A percentile compares a stretch with the other conserved stretches of the same genome.
Evolutionary conservation across 768 basidiomycete genomes (phyloP).

Genomic region (Fomitopsis pulvina): DNA sequence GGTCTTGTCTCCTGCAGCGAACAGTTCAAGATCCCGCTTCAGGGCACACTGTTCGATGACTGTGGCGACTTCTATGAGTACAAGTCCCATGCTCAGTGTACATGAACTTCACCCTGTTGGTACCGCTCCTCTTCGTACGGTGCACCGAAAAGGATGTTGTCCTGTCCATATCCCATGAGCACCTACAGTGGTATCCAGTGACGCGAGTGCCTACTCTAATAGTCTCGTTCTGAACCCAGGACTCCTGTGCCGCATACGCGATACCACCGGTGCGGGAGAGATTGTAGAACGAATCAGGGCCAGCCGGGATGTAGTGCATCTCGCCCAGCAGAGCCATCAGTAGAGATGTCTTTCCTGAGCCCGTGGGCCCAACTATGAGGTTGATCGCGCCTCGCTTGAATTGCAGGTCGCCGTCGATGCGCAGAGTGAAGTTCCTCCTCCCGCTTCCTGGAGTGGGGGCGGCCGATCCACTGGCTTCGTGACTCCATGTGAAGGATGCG

Average conservation of each 20-base stretch:
- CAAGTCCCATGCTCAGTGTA: background rate
- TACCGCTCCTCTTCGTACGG: conserved; percentile 41
- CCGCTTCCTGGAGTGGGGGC: conserved; percentile 23
- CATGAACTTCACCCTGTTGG: conserved; percentile 26
- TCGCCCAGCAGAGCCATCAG: conserved; percentile 54
- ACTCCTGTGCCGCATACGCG: conserved; percentile 42
- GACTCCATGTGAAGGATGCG: conserved; percentile 15
- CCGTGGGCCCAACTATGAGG: conserved; percentile 53
- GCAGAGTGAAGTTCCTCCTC: conserved; percentile 41
- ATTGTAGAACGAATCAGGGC: conserved; percentile 32
- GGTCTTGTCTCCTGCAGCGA: conserved; percentile 28
- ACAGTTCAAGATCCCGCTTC: conserved; percentile 25
- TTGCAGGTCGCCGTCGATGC: conserved; percentile 43
- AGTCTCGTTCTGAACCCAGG: conserved; percentile 43
- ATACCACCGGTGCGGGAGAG: conserved; percentile 39
- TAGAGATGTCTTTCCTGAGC: conserved; percentile 55
- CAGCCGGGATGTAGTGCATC: conserved; percentile 46
- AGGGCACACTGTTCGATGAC: conserved; percentile 32
- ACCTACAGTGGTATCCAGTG: conserved; percentile 49
- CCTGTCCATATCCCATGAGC: conserved; percentile 17
- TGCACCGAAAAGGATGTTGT: conserved; percentile 47
- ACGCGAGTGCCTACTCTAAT: conserved; percentile 26
- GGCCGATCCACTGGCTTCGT: conserved; percentile 25
- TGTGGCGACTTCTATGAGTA: conserved; percentile 3
- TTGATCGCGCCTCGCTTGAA: conserved; percentile 52